Evolutionary conservation across 495 filamentous ascomycete genomes (phyloP).

Genomic region (Aspergillus avenaceus): DNA sequence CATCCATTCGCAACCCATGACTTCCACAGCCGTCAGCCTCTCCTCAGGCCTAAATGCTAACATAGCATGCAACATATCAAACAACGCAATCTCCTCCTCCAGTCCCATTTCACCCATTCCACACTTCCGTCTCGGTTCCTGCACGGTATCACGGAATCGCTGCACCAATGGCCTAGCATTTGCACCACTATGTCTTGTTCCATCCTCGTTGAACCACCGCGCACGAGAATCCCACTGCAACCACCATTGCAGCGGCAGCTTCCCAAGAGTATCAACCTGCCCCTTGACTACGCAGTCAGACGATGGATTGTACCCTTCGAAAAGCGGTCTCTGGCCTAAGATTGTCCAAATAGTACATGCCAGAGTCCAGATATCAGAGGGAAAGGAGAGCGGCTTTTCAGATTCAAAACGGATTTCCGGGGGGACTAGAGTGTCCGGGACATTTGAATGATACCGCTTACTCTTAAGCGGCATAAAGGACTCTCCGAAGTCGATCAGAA

Average conservation of each 20-base stretch:
- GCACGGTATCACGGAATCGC: slow-evolving; percentile 11
- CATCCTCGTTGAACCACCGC: slow-evolving; percentile 13
- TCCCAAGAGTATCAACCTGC: slow-evolving; percentile 18
- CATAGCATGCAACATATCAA: slow-evolving; percentile 14
- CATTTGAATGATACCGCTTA: slow-evolving; percentile 8
- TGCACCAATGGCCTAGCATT: slow-evolving; percentile 1
- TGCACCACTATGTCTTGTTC: not conserved
- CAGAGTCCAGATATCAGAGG: slow-evolving; percentile 25
- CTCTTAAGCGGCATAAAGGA: slow-evolving; percentile 10
- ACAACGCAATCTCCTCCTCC: slow-evolving; percentile 26
- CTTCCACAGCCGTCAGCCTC: slow-evolving; percentile 9
- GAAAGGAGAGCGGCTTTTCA: slow-evolving; percentile 14
- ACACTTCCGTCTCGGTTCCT: slow-evolving; percentile 27
- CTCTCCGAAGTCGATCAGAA: slow-evolving; percentile 19
- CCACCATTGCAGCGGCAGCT: slow-evolving; percentile 18
- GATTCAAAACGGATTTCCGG: slow-evolving; percentile 13
- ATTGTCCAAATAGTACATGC: slow-evolving; percentile 23
- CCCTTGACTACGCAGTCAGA: slow-evolving; percentile 17
- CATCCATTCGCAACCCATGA: slow-evolving; percentile 19
- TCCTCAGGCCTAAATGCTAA: slow-evolving; percentile 11
- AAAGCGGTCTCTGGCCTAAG: slow-evolving; percentile 18
- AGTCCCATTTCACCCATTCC: slow-evolving; percentile 44
- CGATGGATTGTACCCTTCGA: slow-evolving; percentile 13
- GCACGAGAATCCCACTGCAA: slow-evolving; percentile 16
- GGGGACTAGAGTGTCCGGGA: slow-evolving; percentile 7